Conservation (phyloP, 2,329 filamentous ascomycete species). For the Phialocephala sp. region DNA sequence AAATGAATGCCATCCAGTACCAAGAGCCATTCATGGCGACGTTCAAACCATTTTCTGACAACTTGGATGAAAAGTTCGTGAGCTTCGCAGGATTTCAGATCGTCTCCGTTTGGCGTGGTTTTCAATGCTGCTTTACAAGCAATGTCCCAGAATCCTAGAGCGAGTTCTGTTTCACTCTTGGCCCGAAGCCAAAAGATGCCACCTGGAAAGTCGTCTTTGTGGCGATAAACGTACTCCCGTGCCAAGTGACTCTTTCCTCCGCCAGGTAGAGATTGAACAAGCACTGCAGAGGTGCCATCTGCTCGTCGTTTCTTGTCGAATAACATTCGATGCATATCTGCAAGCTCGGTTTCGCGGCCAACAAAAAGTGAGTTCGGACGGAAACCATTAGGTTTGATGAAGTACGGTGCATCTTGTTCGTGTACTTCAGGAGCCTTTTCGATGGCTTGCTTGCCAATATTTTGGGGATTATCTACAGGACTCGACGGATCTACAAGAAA, state of each 20-base stretch:
- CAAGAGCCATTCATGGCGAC: constrained; percentile 67
- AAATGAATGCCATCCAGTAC: constrained; percentile 72
- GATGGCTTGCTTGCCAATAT: constrained; percentile 33
- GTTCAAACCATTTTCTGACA: constrained; percentile 67
- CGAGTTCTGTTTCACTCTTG: constrained; percentile 62
- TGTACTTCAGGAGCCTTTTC: constrained; percentile 18
- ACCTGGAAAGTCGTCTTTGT: constrained; percentile 64
- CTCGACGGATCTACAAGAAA: constrained; percentile 41
- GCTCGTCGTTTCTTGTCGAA: constrained; percentile 60
- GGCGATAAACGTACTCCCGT: constrained; percentile 68
- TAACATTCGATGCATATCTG: constrained; percentile 62
- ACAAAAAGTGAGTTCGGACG: constrained; percentile 68
- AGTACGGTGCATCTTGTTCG: constrained; percentile 36
- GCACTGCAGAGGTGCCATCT: constrained; percentile 64
- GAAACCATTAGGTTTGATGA: constrained; percentile 60
- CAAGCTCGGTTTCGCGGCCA: constrained; percentile 63
- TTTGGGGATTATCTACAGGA: constrained; percentile 37
- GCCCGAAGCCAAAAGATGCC: constrained; percentile 75
- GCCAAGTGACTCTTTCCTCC: constrained; percentile 73
- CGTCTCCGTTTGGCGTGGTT: constrained; percentile 42
- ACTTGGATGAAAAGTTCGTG: constrained; percentile 57
- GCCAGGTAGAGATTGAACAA: constrained; percentile 69
- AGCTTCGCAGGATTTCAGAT: constrained; percentile 36
- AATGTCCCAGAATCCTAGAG: constrained; percentile 69
- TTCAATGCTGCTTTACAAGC: constrained; percentile 60